Percentiles rank a stretch among this genome's conserved stretches.
Conservation (phyloP, 306 rosid genomes). For the Glycine tomentella region DNA sequence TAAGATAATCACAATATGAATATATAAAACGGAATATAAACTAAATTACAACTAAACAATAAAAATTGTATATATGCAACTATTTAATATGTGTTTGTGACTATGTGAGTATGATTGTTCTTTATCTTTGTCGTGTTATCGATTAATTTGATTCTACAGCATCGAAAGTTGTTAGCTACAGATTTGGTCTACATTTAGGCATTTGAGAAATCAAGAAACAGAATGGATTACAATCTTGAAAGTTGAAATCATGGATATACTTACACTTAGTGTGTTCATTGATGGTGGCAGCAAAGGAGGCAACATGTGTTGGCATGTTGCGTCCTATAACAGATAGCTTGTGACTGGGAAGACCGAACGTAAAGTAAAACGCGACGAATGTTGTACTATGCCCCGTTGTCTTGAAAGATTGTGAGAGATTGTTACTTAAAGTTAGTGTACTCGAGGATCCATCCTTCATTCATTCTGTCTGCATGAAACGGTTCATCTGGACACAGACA, state of each 20-base stretch:
- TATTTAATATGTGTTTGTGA: too few species aligned
- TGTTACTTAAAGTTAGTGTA: background rate
- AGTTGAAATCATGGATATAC: background rate
- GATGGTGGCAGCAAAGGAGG: too few species aligned
- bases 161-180: background rate
- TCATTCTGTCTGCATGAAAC: constrained; percentile 24
- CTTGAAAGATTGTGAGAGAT: background rate
- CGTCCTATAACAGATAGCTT: background rate
- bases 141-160: background rate
- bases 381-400: background rate
- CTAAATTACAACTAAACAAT: too few species aligned
- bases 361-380: background rate
- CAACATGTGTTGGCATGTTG: constrained; percentile 6
- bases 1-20: too few species aligned
- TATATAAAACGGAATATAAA: too few species aligned
- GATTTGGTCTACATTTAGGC: background rate
- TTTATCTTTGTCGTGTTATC: too few species aligned
- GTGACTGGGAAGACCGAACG: background rate
- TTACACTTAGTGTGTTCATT: constrained; percentile 19
- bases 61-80: too few species aligned
- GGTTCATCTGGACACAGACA: constrained; percentile 27
- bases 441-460: background rate
- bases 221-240: background rate
- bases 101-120: too few species aligned
- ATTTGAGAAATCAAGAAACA: background rate